Percentiles rank a stretch among this genome's conserved stretches.
These are phyloP conservation scores for Pseudovirgaria hyperparasitica DNA, from an alignment of 2,329 filamentous ascomycete genomes.

Conservation along the genomic window DNA sequence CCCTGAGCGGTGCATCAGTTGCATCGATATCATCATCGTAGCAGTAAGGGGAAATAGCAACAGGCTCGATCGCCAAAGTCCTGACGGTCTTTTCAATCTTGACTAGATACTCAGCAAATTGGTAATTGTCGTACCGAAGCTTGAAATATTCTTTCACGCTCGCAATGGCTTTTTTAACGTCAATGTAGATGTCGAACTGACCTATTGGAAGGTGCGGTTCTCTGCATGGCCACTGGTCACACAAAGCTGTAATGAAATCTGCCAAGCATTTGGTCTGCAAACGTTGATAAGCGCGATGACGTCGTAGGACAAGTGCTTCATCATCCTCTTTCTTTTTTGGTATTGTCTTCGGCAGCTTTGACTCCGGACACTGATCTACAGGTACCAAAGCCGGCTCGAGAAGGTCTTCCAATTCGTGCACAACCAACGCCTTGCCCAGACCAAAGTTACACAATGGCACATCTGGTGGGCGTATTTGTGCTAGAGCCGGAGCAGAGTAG, in stretches of 20 bases:
- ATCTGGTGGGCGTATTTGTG: background rate
- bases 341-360: no score
- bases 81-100: slow-evolving; percentile 4
- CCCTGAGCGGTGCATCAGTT: no score
- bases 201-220: slow-evolving; percentile 6
- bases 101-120: slow-evolving; percentile 21
- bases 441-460: background rate
- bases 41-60: no score
- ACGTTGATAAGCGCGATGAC: no score
- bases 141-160: slow-evolving; percentile 9
- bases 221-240: slow-evolving; percentile 11
- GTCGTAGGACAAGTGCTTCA: no score
- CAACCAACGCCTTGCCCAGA: no score
- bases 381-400: no score
- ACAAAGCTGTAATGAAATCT: slow-evolving; percentile 7
- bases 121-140: slow-evolving; percentile 23
- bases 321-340: no score
- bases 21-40: no score
- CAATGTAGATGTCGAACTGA: slow-evolving; percentile 7
- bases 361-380: no score
- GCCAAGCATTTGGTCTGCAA: slow-evolving; percentile 6
- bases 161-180: slow-evolving; percentile 7
- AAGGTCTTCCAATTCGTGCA: no score
- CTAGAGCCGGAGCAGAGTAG: background rate
- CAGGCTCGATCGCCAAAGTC: no score